Evolutionary conservation across 176 grass and related monocot genomes (phyloP), one percentile per base, ranked within the genome.

Genomic region (Alloteropsis semialata): DNA sequence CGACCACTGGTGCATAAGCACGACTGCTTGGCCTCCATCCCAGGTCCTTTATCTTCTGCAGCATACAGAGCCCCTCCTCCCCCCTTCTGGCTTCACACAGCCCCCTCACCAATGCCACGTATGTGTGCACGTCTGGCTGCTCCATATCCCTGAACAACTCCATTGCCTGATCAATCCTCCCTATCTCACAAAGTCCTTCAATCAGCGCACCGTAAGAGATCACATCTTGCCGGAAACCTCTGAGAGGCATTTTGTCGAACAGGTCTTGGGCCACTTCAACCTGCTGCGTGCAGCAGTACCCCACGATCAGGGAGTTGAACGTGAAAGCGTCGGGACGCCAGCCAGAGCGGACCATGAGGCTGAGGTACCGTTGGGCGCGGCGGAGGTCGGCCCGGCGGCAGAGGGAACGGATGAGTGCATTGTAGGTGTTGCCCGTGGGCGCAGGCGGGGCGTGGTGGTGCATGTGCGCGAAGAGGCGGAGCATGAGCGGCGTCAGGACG

Each of bases 341-440:
- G 10, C 81, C 87, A 53, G 81, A 89, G 58, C 81, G 87, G 39
- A 89, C 68, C 81, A 89, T 89, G 75, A 89, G 87, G 87, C 81
- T 89, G 41, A 89, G 81, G 32, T 84, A 89, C 12, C 75, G 68
- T 10, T 80, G 81, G 28, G 87, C 59, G 75, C 39, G 69, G 30
- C 36, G 75, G 59, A 89, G 87, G 76, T 89, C 59, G 60, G 81
- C 76, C 14, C 81, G 76, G 51, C 76, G 76, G 87, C 87, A 84
- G 69, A 89, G 87, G 14, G 81, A 33, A 42, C 87, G 81, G 49
- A 88, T 74, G 75, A 88, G 81, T n/a, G 81, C 25, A 43, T 88
- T 88, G 81, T 84, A 88, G 38, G 81, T 88, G 60, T 49, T 30
- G 10, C 33, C 73, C 0, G 72, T 64, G 19, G 86, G 87, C 2